Base-by-base conservation (phyloP, 345 rosid species). In the Bretschneidera sinensis region DNA sequence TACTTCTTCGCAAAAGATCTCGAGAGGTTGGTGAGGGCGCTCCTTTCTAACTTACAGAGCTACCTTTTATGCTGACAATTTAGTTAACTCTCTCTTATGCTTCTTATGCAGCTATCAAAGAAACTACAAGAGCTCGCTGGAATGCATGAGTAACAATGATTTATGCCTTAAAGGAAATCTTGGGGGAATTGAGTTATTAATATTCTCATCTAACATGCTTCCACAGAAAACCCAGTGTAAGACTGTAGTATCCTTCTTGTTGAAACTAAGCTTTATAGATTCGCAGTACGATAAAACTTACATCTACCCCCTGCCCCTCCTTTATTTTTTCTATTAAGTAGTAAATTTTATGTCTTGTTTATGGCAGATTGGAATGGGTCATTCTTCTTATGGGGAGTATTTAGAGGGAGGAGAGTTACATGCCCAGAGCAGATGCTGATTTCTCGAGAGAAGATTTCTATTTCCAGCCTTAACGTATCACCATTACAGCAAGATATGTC, bases 1-100 rank as follows among this genome's bases (percentile, higher is more conserved):
- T 83, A 76, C 70, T 80, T 83, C 45, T 83, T 83, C 67, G 80
- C 88, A 2, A 77, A 75, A 64, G 78, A 76, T 63, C 49, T 68
- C 50, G 75, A 74, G 51, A 80, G 83, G 88, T 83, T 39, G 20
- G 22, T 58, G n/a, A n/a, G n/a, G n/a, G n/a, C n/a, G n/a, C n/a
- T n/a, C n/a, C n/a, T n/a, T n/a, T n/a, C n/a, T n/a, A 8, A 24
- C 13, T 54, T 9, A 7, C 23, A 23, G 24, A 6, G 50, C 19
- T 50, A 19, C 17, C 22, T 52, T 48, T 61, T 5, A 9, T 47
- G 43, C 47, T 22, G 14, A 22, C 13, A 6, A 13, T 25, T 3
- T 24, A 51, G 57, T 70, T n/a, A 43, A 31, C 34, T 19, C 24
- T 60, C n/a, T 54, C 7, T 8, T 22, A 4, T 63, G 47, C 19